Base-by-base conservation (phyloP, 2,329 filamentous ascomycete genomes). In the Lachnellula willkommii region DNA sequence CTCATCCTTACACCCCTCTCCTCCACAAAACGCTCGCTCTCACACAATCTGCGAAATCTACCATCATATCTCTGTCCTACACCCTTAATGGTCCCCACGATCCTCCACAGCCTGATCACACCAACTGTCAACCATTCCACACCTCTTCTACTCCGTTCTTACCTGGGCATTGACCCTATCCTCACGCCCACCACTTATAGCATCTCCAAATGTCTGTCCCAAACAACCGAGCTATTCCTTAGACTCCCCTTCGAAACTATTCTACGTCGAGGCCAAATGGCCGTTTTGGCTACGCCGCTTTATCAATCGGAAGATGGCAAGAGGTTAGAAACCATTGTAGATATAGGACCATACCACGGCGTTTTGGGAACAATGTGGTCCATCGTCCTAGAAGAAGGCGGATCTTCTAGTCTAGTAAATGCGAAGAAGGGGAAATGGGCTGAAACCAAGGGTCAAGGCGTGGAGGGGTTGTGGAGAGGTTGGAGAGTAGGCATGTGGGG, bases 221-320 rank as follows among this genome's bases (percentile, higher is more conserved):
- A 89, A 2, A 85, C 86, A 0, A 79, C 84, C 2, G 92, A 95
- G 49, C 81, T 97, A 35, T 88, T 94, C 65, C 73, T 96, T 63
- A 92, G 93, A 67, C 82, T 97, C 12, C 94, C 94, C 0, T 77
- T 97, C 4, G 94, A 99, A 73, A 97, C 93, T 0, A 88, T 96
- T 15, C 80, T 97, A 7, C 86, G 94, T 48, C 84, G 94, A 57
- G 93, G 90, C 5, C 94, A 99, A 72, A 87, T 94, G 57, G 79
- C 85, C 1, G 84, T 90, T 1, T 78, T 90, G 47, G 48, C 52
- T 79, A 48, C 61, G 22, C 4, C 45, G 32, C 9, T 47, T 36
- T 48, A 62, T 48, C 36, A 52, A 6, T 26, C 55, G 28, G 54
- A 52, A 59, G 48, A 40, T 26, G 14, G 49, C 9, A 53, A 53